Percentiles rank a stretch among this genome's conserved stretches.
These are phyloP conservation scores for Cercospora sojina DNA, from an alignment of 2,329 filamentous ascomycete genomes.

Conservation along the genomic window DNA sequence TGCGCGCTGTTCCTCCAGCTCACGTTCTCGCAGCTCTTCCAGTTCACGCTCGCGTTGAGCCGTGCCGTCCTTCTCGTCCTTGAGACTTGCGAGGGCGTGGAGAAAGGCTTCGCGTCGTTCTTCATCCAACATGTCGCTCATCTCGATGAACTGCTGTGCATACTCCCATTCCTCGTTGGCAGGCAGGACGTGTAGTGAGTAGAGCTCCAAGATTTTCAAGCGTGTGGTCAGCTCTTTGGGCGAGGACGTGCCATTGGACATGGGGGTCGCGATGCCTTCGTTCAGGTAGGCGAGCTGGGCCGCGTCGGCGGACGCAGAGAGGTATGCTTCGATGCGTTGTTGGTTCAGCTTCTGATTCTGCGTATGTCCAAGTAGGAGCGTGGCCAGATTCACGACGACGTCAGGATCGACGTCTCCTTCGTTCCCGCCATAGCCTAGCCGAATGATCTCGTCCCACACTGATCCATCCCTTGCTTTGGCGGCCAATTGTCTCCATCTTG, in stretches of 20 bases:
- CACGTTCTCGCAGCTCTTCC: slow-evolving; percentile 55
- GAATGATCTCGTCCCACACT: slow-evolving; percentile 92
- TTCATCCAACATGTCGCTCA: slow-evolving; percentile 85
- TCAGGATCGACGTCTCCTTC: slow-evolving; percentile 93
- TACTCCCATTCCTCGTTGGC: slow-evolving; percentile 96
- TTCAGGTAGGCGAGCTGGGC: slow-evolving; percentile 66
- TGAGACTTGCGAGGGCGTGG: slow-evolving; percentile 77
- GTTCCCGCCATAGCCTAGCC: slow-evolving; percentile 79
- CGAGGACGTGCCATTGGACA: slow-evolving; percentile 48
- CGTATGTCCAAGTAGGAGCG: slow-evolving; percentile 85
- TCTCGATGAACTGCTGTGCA: slow-evolving; percentile 82
- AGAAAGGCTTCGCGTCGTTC: slow-evolving; percentile 87
- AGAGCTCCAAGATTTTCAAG: slow-evolving; percentile 91
- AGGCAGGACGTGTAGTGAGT: slow-evolving; percentile 90
- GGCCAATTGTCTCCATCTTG: slow-evolving; percentile 80
- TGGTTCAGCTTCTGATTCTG: slow-evolving; percentile 81
- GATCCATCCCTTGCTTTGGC: slow-evolving; percentile 82
- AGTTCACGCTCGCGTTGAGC: slow-evolving; percentile 63
- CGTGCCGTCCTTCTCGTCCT: slow-evolving; percentile 78
- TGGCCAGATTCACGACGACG: slow-evolving; percentile 89
- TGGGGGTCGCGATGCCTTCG: slow-evolving; percentile 54
- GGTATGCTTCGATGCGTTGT: slow-evolving; percentile 80
- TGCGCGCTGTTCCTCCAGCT: slow-evolving; percentile 42
- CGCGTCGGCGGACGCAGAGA: slow-evolving; percentile 62
- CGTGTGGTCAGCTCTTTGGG: slow-evolving; percentile 55